Conservation (phyloP, 352 stramenopile genomes). For the Phytophthora pseudosyringae region DNA sequence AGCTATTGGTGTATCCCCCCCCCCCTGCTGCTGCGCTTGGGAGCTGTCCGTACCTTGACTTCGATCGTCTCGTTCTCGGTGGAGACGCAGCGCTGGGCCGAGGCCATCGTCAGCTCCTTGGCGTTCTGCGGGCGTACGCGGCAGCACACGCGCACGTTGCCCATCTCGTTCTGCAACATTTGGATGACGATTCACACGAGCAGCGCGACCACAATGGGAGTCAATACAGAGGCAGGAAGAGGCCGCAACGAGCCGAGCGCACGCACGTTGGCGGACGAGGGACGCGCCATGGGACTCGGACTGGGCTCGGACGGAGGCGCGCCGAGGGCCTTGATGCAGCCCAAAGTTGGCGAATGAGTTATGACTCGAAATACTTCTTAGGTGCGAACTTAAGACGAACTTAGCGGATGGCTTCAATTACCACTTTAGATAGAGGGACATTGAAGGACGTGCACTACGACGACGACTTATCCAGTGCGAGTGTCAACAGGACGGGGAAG, state of each 20-base stretch:
- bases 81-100: slow-evolving; percentile 60
- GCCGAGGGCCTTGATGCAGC: slow-evolving; percentile 9
- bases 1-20: not conserved
- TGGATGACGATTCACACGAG: not conserved
- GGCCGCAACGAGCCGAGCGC: not conserved
- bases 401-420: slow-evolving; percentile 26
- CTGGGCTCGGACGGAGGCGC: not conserved
- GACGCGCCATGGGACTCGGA: slow-evolving; percentile 28
- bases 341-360: slow-evolving; percentile 21
- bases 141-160: slow-evolving; percentile 86
- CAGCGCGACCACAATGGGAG: slow-evolving; percentile 3
- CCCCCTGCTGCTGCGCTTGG: not conserved
- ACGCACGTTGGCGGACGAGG: slow-evolving; percentile 27
- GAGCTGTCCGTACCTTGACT: slow-evolving; percentile 54
- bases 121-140: slow-evolving; percentile 83
- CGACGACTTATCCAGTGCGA: slow-evolving; percentile 18
- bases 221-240: not conserved
- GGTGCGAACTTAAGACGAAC: slow-evolving; percentile 15
- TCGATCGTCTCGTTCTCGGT: slow-evolving; percentile 62
- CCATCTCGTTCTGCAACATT: slow-evolving; percentile 41
- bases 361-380: slow-evolving; percentile 27
- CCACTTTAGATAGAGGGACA: slow-evolving; percentile 8
- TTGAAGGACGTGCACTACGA: slow-evolving; percentile 3
- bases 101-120: slow-evolving; percentile 75
- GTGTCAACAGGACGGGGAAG: slow-evolving; percentile 60